Conservation (phyloP, 768 basidiomycete genomes). For the Coprinopsis cinerea region DNA sequence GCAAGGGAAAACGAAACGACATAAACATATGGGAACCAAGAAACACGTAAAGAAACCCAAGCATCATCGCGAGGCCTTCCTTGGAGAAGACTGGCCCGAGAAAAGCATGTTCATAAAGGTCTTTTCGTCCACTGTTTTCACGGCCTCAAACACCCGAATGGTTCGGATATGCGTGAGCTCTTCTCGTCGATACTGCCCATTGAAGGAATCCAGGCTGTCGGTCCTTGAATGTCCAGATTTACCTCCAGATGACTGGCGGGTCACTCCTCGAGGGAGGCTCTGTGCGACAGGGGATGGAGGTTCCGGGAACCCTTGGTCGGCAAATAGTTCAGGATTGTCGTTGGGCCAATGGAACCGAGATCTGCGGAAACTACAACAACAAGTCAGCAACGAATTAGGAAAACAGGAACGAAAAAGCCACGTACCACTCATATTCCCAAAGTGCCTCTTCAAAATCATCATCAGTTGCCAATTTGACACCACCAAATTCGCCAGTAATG, state of each 20-base stretch:
- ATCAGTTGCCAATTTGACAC: constrained; percentile 27
- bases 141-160: constrained; percentile 46
- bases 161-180: constrained; percentile 47
- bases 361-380: constrained; percentile 51
- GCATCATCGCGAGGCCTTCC: background rate
- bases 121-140: constrained; percentile 26
- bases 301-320: constrained; percentile 9
- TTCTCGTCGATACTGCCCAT: constrained; percentile 21
- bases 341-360: constrained; percentile 65
- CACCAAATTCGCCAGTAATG: constrained; percentile 35
- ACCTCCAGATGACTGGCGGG: constrained; percentile 1
- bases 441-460: constrained; percentile 35
- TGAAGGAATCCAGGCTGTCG: constrained; percentile 17
- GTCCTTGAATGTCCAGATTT: constrained; percentile 2
- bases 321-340: constrained; percentile 19
- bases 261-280: background rate
- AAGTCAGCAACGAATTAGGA: too few relatives aligned
- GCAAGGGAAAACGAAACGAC: background rate
- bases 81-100: background rate
- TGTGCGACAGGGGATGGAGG: constrained; percentile 1
- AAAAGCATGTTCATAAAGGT: constrained; percentile 7
- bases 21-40: too few relatives aligned
- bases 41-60: too few relatives aligned
- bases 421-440: constrained; percentile 58
- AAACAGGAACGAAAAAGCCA: constrained; percentile 8